Percentiles rank a stretch among this genome's conserved stretches.
Conservation (phyloP, 179 eudicot species). For the Heliamphora pulchella region DNA sequence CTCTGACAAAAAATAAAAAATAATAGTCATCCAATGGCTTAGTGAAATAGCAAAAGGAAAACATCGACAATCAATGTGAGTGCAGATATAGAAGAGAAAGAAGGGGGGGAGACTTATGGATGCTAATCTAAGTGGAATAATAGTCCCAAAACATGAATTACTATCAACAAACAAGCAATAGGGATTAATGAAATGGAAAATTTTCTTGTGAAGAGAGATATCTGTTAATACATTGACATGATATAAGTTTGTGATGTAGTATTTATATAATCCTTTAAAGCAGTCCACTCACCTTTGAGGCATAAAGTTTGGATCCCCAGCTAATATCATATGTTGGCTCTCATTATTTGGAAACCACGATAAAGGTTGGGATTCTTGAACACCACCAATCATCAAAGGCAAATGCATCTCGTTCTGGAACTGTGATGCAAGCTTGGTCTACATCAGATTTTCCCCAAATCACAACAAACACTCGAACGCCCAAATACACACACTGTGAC, state of each 20-base stretch:
- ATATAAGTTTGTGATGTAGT: neutral
- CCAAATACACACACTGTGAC: neutral
- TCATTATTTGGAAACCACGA: conserved; percentile 62
- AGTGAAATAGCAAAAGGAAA: neutral
- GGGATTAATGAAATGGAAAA: neutral
- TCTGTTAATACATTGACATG: neutral
- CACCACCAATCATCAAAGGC: conserved; percentile 46
- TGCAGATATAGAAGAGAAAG: neutral
- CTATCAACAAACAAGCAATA: neutral
- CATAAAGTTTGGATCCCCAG: conserved; percentile 50
- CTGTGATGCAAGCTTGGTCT: conserved; percentile 32
- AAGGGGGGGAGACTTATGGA: neutral
- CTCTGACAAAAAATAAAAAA: conserved; percentile 31
- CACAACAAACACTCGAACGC: neutral
- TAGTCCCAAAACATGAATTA: neutral
- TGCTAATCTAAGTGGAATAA: neutral
- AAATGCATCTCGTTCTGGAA: conserved; percentile 57
- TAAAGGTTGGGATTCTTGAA: conserved; percentile 46
- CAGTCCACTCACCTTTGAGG: conserved; percentile 43
- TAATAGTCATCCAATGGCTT: neutral
- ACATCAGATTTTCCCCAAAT: conserved; percentile 2
- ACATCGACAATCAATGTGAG: neutral
- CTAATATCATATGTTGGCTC: conserved; percentile 45
- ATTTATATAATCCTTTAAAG: neutral
- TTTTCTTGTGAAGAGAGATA: neutral